Evolutionary conservation across 352 stramenopile species (phyloP).

Genomic region (Pythium chondricola): DNA sequence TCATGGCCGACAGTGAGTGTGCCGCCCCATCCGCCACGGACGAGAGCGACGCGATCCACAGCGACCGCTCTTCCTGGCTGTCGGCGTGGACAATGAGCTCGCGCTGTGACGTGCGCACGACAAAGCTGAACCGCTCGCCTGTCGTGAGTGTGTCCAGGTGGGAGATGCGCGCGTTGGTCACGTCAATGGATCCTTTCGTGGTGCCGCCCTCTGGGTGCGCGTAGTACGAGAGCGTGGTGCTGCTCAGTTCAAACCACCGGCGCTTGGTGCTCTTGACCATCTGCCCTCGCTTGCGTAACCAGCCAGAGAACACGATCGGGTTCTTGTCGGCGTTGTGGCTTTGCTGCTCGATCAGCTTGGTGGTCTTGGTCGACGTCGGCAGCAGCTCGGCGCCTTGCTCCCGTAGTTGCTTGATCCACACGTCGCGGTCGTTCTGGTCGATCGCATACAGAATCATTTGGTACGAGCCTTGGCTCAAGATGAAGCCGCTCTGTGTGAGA

Average conservation of each 20-base stretch:
- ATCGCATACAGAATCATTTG: slow-evolving; percentile 77
- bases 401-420: slow-evolving; percentile 81
- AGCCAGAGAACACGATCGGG: slow-evolving; percentile 66
- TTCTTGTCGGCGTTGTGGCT: slow-evolving; percentile 44
- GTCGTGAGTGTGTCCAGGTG: slow-evolving; percentile 76
- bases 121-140: slow-evolving; percentile 75
- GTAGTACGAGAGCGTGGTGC: slow-evolving; percentile 66
- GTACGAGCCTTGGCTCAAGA: slow-evolving; percentile 61
- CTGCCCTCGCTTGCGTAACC: slow-evolving; percentile 78
- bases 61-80: slow-evolving; percentile 74
- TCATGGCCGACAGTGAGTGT: slow-evolving; percentile 1
- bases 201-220: slow-evolving; percentile 65
- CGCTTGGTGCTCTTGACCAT: slow-evolving; percentile 85
- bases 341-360: slow-evolving; percentile 50
- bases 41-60: slow-evolving; percentile 70
- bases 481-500: slow-evolving; percentile 72
- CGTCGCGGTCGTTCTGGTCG: slow-evolving; percentile 67
- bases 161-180: slow-evolving; percentile 47
- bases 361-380: slow-evolving; percentile 41
- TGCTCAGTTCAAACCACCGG: slow-evolving; percentile 79
- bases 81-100: slow-evolving; percentile 76
- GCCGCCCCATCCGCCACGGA: slow-evolving; percentile 47
- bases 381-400: slow-evolving; percentile 63
- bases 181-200: slow-evolving; percentile 66
- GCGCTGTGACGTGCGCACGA: slow-evolving; percentile 49